A percentile compares a stretch with the other conserved stretches of the same genome.
phyloP scores from a whole-genome alignment of 179 eudicot genomes.

The Nepenthes alata region DNA sequence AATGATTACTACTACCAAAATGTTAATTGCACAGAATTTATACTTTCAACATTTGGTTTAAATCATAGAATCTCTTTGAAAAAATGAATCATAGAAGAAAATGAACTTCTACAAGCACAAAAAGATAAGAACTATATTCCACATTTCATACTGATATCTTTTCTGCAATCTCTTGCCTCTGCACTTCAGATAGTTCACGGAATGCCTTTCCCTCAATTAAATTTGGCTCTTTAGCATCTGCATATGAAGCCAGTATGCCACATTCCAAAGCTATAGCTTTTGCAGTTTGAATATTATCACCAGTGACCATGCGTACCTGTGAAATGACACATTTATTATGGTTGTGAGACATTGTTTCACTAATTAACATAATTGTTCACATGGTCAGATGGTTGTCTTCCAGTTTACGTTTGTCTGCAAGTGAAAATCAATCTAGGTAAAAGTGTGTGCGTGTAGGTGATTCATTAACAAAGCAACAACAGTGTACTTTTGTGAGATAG shows the following conservation, averaged over 20 bases:
- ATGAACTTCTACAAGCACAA: not conserved
- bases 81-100: not conserved
- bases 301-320: conserved; percentile 97
- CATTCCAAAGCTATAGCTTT: conserved; percentile 91
- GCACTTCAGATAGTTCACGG: conserved; percentile 46
- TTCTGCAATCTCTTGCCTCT: conserved; percentile 58
- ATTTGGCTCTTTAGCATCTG: conserved; percentile 63
- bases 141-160: conserved; percentile 52
- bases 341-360: no score
- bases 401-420: no score
- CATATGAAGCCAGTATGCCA: conserved; percentile 74
- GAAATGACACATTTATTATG: conserved; percentile 1
- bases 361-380: no score
- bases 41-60: not conserved
- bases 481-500: no score
- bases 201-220: conserved; percentile 84
- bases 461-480: no score
- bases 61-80: not conserved
- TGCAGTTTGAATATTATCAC: conserved; percentile 90
- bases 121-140: no score
- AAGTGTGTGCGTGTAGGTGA: no score
- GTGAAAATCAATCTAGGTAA: no score
- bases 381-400: no score
- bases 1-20: not conserved
- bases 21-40: not conserved